Base-by-base conservation (phyloP, 2,329 filamentous ascomycete genomes). In the Aspergillus terreus region DNA sequence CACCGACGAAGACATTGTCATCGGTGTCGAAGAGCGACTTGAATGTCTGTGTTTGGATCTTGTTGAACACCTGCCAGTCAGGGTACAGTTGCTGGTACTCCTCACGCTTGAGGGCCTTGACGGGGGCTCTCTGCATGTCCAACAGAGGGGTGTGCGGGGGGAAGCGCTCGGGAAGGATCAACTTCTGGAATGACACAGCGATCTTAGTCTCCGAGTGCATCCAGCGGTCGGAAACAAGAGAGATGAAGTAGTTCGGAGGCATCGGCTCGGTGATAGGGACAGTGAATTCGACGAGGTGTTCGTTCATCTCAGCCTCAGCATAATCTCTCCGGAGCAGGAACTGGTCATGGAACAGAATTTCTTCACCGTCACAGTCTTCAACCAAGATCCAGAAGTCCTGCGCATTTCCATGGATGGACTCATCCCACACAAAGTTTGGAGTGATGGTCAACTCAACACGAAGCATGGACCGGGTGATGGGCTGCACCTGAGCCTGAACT, bases 211-310 rank as follows among this genome's bases (percentile, higher is more conserved):
- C 92, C 0, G 92, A 90, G 68, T 96, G 90, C 90, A 99, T 96
- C 94, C 94, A 99, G 60, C 94, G 82, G 70, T 99, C 94, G 3
- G 92, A 97, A 17, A 96, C 76, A 36, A 99, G 83, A 0, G 91
- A 94, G 63, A 99, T 90, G 74, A 99, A 99, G 76, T 99, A 99
- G 71, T 99, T 95, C 0, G 95, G 94, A 12, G 94, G 94, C 88
- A 97, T 95, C 0, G 95, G 95, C 61, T 99, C 94, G 0, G 90
- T 92, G 60, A 99, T 95, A 0, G 94, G 89, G 3, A 97, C 92
- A 0, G 92, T 97, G 63, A 99, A 94, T 61, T 99, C 94, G 25
- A 99, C 87, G 10, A 96, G 74, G 71, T 99, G 94, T 74, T 97
- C 92, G 58, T 92, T 96, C 68, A 86, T 82, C 64, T 97, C 92